Evolutionary conservation across 805 yeast genomes (phyloP), one percentile per base, ranked within the genome.

Genomic region (Cyberlindnera bimundalis): DNA sequence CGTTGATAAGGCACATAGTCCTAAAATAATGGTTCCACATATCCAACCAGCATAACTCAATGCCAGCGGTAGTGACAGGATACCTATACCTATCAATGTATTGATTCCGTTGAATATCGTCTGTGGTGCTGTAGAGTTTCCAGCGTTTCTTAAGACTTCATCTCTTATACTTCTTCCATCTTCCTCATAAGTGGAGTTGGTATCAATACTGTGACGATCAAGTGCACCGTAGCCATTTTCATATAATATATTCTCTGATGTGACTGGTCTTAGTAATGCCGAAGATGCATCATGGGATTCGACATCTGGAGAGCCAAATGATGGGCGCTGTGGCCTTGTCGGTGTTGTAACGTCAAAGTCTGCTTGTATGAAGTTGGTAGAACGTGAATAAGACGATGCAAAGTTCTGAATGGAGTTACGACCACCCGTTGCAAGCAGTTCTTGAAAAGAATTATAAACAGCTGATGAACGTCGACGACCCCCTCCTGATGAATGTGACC

Each of bases 81-180:
- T 68, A 2, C 91, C 93, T 28, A 85, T 74, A 0, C 95, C 95
- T 48, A 85, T 78, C 21, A 85, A 63, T 0, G 84, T 84, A 56
- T 85, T 85, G 35, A 84, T 79, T 1, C 90, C 80, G 52, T 85
- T 85, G 68, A 84, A 83, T 5, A 82, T 65, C 0, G 95, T 84
- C 57, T 84, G 95, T 1, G 84, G 78, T 0, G 78, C 79, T 0
- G 93, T 85, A 7, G 82, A 76, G 48, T 62, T 70, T 7, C 66
- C 67, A 8, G 63, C 50, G 27, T 47, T 8, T 18, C 40, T 44
- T 31, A 55, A 26, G 1, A 40, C 45, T 4, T 37, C 33, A 3
- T 48, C 42, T 21, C 56, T 31, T 1, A 51, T 15, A 25, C 59
- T 56, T 25, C 40, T 17, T n/a, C 14, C 25, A 24, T 47, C 56